Base-by-base conservation (phyloP, 2,329 filamentous ascomycete species). In the Alternaria arbusti region DNA sequence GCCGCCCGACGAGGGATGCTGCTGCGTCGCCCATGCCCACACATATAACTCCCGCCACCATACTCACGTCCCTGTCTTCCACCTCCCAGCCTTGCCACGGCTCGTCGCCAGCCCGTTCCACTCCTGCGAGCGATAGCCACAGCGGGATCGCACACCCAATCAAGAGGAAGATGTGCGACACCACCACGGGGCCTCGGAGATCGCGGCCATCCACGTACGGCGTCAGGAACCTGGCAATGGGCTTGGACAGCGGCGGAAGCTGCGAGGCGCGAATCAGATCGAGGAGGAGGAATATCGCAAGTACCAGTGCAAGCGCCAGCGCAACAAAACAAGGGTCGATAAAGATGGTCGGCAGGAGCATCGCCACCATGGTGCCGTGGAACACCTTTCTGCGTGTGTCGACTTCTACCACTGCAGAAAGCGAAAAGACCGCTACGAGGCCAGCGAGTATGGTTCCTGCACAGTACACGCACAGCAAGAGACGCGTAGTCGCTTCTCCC, bases 371-470 rank as follows among this genome's bases (percentile, higher is more conserved):
- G 86, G 95, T 97, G 70, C 96, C 96, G 79, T 99, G 96, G 79
- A 99, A 99, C 23, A 98, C 92, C 80, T 99, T 99, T 54, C 96
- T 89, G 54, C 96, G 88, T 1, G 96, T 99, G 81, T 99, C 96
- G 50, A 99, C 95, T 80, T 97, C 94, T 69, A 92, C 94, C 54
- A 92, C 84, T 4, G 89, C 84, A 44, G 91, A 92, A 40, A 97
- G 86, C 45, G 86, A 88, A 56, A 96, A 88, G 8, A 97, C 92
- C 5, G 92, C 84, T 10, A 89, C 82, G 36, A 98, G 85, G 1
- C 95, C 96, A 1, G 88, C 76, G 15, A 87, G 77, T 15, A 98
- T 86, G 58, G 96, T 88, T 5, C 80, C 70, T 1, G 90, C 68
- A 84, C 91, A 98, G 83, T 97, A 97, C 4, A 80, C 87, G 59